Percentiles rank a stretch among this genome's conserved stretches.
Conservation (phyloP, 2,329 filamentous ascomycete species). For the Herpomyces periplanetae region DNA sequence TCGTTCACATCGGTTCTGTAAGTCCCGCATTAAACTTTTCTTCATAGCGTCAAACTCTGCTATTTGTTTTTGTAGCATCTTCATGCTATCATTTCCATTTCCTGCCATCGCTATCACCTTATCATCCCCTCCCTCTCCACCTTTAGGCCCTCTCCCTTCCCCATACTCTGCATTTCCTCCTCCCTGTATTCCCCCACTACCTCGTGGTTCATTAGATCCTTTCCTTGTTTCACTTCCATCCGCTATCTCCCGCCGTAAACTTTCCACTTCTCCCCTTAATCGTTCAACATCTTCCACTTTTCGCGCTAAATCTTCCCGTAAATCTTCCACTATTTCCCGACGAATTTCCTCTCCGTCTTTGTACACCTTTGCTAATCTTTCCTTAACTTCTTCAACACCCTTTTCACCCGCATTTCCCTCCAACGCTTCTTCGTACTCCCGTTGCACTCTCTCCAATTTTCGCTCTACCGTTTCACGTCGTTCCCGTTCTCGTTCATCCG, state of each 20-base stretch:
- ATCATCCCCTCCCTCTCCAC: too few relatives aligned
- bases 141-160: too few relatives aligned
- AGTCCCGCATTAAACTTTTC: conserved; percentile 91
- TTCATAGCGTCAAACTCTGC: conserved; percentile 98
- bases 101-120: conserved; percentile 12
- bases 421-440: conserved; percentile 47
- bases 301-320: conserved; percentile 31
- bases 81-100: conserved; percentile 17
- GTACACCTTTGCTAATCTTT: conserved; percentile 34
- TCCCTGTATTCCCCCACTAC: too few relatives aligned
- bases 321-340: conserved; percentile 28
- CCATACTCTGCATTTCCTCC: too few relatives aligned
- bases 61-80: conserved; percentile 87
- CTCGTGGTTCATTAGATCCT: too few relatives aligned
- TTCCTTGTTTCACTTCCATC: conserved; percentile 18
- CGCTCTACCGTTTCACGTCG: conserved; percentile 36
- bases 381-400: conserved; percentile 52
- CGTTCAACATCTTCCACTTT: conserved; percentile 47
- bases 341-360: conserved; percentile 31
- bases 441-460: conserved; percentile 29
- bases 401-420: conserved; percentile 33
- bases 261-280: conserved; percentile 39
- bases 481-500: conserved; percentile 18
- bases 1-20: conserved; percentile 89
- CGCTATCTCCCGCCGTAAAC: conserved; percentile 33